phyloP scores from a whole-genome alignment of 305 asterid species.

The Salvia sclarea region DNA sequence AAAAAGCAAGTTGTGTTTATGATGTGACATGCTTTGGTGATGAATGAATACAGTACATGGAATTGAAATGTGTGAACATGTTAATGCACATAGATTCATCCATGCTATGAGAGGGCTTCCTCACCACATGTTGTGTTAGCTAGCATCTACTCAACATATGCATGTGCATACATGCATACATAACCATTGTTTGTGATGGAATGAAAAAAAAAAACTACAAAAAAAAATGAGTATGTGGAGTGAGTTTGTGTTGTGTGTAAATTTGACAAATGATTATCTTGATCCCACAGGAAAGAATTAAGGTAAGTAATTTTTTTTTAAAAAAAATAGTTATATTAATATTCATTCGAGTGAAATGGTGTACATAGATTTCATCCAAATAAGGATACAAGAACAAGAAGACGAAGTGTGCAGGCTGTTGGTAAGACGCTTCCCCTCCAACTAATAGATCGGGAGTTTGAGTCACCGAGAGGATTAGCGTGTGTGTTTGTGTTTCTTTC shows the following conservation, averaged over 20 bases:
- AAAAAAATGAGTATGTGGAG: background rate
- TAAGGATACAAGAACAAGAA: no score
- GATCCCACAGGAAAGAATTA: background rate
- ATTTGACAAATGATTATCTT: background rate
- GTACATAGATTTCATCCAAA: background rate
- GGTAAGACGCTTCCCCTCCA: no score
- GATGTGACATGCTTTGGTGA: slow-evolving; percentile 19
- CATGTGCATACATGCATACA: slow-evolving; percentile 23
- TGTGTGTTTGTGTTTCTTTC: no score
- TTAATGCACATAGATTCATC: slow-evolving; percentile 14
- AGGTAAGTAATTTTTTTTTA: no score
- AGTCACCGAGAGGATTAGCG: no score
- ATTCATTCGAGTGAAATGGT: background rate
- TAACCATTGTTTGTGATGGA: background rate
- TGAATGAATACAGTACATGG: background rate
- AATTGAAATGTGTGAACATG: background rate
- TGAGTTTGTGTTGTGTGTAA: background rate
- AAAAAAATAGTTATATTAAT: background rate
- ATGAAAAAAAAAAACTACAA: background rate
- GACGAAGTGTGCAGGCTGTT: no score
- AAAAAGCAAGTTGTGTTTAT: slow-evolving; percentile 1
- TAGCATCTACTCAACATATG: slow-evolving; percentile 17
- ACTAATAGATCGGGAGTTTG: no score
- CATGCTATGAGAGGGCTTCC: slow-evolving; percentile 11
- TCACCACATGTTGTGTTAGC: slow-evolving; percentile 34